Percentiles rank a stretch among this genome's conserved stretches.
These are phyloP conservation scores for Aaosphaeria arxii DNA, from an alignment of 2,329 filamentous ascomycete species.

Conservation along the genomic window DNA sequence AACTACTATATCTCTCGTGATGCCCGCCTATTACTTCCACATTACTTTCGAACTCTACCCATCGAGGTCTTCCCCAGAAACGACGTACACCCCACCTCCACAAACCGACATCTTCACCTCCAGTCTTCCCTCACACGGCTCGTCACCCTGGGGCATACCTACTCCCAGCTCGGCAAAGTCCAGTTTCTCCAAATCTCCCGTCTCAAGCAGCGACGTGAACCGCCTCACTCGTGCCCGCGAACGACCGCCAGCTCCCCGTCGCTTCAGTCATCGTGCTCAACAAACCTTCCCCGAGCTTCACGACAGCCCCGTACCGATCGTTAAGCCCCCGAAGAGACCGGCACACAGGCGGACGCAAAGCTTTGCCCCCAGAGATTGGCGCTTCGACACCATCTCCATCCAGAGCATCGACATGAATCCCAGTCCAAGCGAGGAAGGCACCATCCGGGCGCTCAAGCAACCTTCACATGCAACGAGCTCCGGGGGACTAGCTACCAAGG, in stretches of 20 bases:
- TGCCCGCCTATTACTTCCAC: constrained; percentile 64
- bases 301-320: constrained; percentile 32
- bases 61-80: constrained; percentile 28
- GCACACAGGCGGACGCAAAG: constrained; percentile 20
- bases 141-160: constrained; percentile 35
- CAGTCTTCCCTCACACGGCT: constrained; percentile 42
- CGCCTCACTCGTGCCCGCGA: constrained; percentile 11
- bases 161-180: constrained; percentile 12
- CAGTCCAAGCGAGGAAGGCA: constrained; percentile 28
- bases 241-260: constrained; percentile 16
- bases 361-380: constrained; percentile 62
- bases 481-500: constrained; percentile 74
- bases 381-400: constrained; percentile 75
- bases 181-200: constrained; percentile 12
- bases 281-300: constrained; percentile 34
- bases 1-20: constrained; percentile 25
- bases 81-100: constrained; percentile 37
- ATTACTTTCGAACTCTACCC: constrained; percentile 59
- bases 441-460: constrained; percentile 29
- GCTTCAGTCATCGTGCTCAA: constrained; percentile 31
- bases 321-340: constrained; percentile 33
- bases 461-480: constrained; percentile 43
- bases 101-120: constrained; percentile 46
- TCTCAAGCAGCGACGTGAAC: constrained; percentile 23
- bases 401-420: constrained; percentile 74